Evolutionary conservation across 139 green algal genomes (phyloP), one percentile per base, ranked within the genome.

Genomic region (Pseudopediastrum boryanum): DNA sequence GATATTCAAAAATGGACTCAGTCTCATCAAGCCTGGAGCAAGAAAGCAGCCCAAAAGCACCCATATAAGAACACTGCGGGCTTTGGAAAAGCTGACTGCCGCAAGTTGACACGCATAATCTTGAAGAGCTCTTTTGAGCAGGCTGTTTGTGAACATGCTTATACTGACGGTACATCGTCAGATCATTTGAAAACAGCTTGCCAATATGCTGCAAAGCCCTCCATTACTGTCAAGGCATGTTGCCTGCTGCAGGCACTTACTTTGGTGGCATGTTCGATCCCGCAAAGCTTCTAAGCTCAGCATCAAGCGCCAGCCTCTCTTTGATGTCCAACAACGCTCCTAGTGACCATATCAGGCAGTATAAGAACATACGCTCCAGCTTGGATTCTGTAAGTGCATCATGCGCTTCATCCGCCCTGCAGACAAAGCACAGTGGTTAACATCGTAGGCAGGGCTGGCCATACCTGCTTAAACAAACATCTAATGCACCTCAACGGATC

Each of bases 331-430:
- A 87, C 78, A 98, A 78, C 7, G 91, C 93, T 25, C 95, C 95
- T 58, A 98, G 54, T 25, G 83, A 84, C 95, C 95, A 98, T 13
- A 89, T 84, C 33, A 92, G 12, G 71, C 86, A 94, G 89, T 94
- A 98, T 29, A 98, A 77, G 84, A 98, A 98, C 8, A 96, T 52
- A 44, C 90, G 88, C 89, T 98, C 93, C 59, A 90, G 92, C 77
- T 91, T 85, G 19, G 71, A 72, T 3, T 89, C 83, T 75, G 61
- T 71, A 12, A 93, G 62, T 39, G 44, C 7, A 25, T 87, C 56
- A 29, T 87, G 65, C 44, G 52, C 56, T 48, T 81, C 39, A 27
- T 51, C 74, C 61, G 72, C 62, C 48, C 74, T 81, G 62, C 74
- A 31, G 31, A 66, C 12, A 10, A 41, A 66, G 48, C 48, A n/a